These are phyloP conservation scores for Ogataea kodamae DNA, from an alignment of 805 yeast species.

Conservation along the genomic window DNA sequence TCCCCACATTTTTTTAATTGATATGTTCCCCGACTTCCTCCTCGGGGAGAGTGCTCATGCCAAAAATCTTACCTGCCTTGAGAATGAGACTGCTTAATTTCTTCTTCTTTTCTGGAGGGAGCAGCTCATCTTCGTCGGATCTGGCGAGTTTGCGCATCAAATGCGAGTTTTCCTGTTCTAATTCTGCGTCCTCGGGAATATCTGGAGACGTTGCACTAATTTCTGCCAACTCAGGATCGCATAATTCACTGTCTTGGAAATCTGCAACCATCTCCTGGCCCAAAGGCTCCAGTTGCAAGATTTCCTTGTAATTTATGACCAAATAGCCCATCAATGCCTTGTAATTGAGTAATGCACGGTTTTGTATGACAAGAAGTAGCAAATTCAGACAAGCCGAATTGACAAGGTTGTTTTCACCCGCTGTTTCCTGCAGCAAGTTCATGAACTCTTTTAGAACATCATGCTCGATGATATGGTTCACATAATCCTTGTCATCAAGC, in stretches of 20 bases:
- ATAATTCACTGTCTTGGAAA: conserved; percentile 1
- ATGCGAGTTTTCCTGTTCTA: conserved; percentile 6
- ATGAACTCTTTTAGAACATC: conserved; percentile 51
- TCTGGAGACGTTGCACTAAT: conserved; percentile 23
- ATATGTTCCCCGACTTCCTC: conserved; percentile 5
- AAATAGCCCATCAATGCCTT: conserved; percentile 22
- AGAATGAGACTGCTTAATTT: conserved; percentile 19
- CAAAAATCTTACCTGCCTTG: conserved; percentile 20
- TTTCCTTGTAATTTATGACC: conserved; percentile 14
- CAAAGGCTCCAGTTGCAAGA: conserved; percentile 18
- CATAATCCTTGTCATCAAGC: conserved; percentile 60
- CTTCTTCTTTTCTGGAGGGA: conserved; percentile 22
- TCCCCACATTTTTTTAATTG: conserved; percentile 6
- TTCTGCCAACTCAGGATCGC: conserved; percentile 17
- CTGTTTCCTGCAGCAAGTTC: conserved; percentile 44
- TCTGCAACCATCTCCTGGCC: conserved; percentile 21
- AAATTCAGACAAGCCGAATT: conserved; percentile 76
- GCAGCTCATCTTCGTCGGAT: conserved; percentile 9
- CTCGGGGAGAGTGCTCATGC: conserved; percentile 10
- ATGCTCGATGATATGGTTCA: conserved; percentile 52
- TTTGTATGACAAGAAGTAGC: conserved; percentile 22
- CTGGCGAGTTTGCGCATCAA: conserved; percentile 13
- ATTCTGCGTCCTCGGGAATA: conserved; percentile 15
- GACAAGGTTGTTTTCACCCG: conserved; percentile 55
- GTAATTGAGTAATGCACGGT: conserved; percentile 19